These are phyloP conservation scores for Yamadazyma laniorum DNA, from an alignment of 805 yeast genomes.

Conservation along the genomic window DNA sequence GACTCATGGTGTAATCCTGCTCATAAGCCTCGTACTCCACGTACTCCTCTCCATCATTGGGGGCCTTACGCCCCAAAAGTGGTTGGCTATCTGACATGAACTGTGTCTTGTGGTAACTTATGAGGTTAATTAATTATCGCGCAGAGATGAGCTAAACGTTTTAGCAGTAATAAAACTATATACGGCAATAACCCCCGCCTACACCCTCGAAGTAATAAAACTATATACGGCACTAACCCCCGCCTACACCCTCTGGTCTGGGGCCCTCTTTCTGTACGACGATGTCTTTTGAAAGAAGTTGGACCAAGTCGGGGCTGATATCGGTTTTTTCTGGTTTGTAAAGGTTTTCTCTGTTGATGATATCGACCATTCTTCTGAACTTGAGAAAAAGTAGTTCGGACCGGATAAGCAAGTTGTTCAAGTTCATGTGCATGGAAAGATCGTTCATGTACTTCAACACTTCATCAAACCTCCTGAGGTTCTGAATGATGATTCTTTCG, in stretches of 20 bases:
- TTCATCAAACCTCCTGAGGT: slow-evolving; percentile 80
- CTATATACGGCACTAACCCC: too few relatives aligned
- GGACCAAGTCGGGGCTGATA: slow-evolving; percentile 54
- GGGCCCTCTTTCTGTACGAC: slow-evolving; percentile 62
- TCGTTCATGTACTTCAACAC: slow-evolving; percentile 92
- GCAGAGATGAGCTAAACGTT: not conserved
- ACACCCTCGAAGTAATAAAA: too few relatives aligned
- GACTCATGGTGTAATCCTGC: slow-evolving; percentile 14
- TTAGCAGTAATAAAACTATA: too few relatives aligned
- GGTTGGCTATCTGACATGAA: not conserved
- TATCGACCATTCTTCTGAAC: slow-evolving; percentile 74
- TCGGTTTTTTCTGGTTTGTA: slow-evolving; percentile 16
- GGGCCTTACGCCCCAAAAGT: not conserved
- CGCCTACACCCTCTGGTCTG: slow-evolving; percentile 45
- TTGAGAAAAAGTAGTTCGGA: slow-evolving; percentile 80
- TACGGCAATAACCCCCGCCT: slow-evolving; percentile 48
- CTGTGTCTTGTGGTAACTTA: too few relatives aligned
- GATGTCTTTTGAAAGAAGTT: slow-evolving; percentile 56
- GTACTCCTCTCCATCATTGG: not conserved
- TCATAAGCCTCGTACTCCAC: slow-evolving; percentile 18
- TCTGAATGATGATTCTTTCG: slow-evolving; percentile 71
- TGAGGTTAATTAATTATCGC: too few relatives aligned
- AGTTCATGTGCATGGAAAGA: slow-evolving; percentile 68
- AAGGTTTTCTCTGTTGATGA: slow-evolving; percentile 60
- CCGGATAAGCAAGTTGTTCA: slow-evolving; percentile 76